Evolutionary conservation across 331 rosid species (phyloP).

Genomic region (Pyrus hybrid): DNA sequence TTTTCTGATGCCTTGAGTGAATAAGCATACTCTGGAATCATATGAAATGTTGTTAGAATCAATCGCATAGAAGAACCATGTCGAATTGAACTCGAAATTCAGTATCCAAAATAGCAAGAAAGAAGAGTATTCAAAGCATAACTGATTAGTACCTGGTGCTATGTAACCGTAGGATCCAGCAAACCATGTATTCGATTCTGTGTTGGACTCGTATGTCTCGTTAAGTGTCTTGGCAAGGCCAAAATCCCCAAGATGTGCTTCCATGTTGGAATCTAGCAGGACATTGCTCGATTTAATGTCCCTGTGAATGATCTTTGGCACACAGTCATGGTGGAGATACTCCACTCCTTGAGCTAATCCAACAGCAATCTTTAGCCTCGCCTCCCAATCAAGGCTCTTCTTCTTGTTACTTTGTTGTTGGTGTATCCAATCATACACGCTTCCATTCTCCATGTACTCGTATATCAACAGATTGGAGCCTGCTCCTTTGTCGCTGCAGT

Average conservation of each 20-base stretch:
- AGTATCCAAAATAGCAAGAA: background rate
- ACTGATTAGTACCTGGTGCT: slow-evolving; percentile 64
- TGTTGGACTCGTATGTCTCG: slow-evolving; percentile 52
- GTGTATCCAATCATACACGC: slow-evolving; percentile 88
- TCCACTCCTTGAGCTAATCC: slow-evolving; percentile 82
- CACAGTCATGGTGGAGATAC: slow-evolving; percentile 85
- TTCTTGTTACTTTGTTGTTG: slow-evolving; percentile 37
- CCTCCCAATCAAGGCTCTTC: slow-evolving; percentile 72
- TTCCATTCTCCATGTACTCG: slow-evolving; percentile 81
- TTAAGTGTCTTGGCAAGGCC: slow-evolving; percentile 66
- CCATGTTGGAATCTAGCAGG: slow-evolving; percentile 70
- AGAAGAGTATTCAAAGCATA: background rate
- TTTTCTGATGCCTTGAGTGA: slow-evolving; percentile 77
- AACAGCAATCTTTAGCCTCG: slow-evolving; percentile 59
- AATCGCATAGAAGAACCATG: background rate
- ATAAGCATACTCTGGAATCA: slow-evolving; percentile 66
- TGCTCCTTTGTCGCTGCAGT: slow-evolving; percentile 54
- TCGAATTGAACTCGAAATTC: background rate
- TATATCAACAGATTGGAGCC: slow-evolving; percentile 66
- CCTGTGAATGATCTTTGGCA: slow-evolving; percentile 70
- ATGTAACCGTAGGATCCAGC: slow-evolving; percentile 86
- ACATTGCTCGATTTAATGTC: slow-evolving; percentile 77
- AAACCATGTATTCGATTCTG: slow-evolving; percentile 62
- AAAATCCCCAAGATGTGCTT: slow-evolving; percentile 87
- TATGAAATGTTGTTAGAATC: background rate